Evolutionary conservation across 1,139 yeast genomes (phyloP), one percentile per base, ranked within the genome.

Genomic region (Saccharomyces hybrid): DNA sequence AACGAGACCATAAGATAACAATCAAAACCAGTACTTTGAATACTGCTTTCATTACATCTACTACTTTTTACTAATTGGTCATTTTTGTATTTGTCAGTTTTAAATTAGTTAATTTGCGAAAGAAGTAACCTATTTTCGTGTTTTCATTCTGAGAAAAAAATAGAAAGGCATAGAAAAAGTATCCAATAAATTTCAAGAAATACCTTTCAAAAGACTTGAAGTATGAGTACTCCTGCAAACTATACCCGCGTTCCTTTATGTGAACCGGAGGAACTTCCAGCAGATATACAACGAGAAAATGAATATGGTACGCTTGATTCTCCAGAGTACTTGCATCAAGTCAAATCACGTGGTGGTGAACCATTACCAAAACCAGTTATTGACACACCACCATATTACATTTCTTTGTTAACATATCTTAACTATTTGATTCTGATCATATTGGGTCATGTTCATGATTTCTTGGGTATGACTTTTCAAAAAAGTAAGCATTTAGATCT

Each of bases 371-470:
- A 75, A n/a, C 83, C 86, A 7, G 75, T 83, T 26, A 59, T 73
- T 41, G 97, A 89, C 68, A 96, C 91, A 55, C 98, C 98, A 6
- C 93, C 96, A 8, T 87, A 88, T 66, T 78, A 79, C 61, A 83
- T 88, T 54, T 82, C 88, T 60, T 74, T 93, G 56, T 79, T 88
- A 55, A 93, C 99, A 3, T 93, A 91, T 67, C 73, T 93, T 63
- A 83, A 86, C 68, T 95, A 90, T 70, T 77, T 93, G 61, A 80
- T 88, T 51, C 78, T 93, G 66, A 88, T 93, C 61, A 81, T 90
- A 41, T 78, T 89, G 59, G 99, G 99, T 46, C 97, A 93, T 67
- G 74, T 90, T 44, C 83, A 91, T 62, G 99, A 93, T 72, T 91
- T 86, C 68, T 80, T 89, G 58, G 97, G 96, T 51, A 82, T 86